phyloP scores from a whole-genome alignment of 129 eudicot species.

The Heracleum sosnowskyi region DNA sequence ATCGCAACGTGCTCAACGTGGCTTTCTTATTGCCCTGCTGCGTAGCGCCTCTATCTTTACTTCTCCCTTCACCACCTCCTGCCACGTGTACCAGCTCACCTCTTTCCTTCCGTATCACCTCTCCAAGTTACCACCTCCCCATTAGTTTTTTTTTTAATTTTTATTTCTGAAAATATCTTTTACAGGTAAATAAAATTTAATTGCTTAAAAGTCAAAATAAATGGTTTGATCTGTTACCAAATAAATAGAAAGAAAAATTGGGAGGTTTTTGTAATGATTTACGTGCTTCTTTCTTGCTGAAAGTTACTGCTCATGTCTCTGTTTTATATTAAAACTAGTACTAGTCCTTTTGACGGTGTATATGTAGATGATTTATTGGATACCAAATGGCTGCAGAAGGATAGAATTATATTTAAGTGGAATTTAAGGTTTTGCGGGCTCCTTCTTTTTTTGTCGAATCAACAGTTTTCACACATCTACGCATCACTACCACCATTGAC shows the following conservation, averaged over 20 bases:
- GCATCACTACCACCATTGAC: background rate
- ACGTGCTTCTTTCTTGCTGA: too few relatives aligned
- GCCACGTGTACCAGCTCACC: background rate
- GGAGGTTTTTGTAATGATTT: too few relatives aligned
- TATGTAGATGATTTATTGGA: background rate
- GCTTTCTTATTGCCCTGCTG: background rate
- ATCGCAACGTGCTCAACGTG: background rate
- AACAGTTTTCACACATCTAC: too few relatives aligned
- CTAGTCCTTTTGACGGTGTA: background rate
- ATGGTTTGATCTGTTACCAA: too few relatives aligned
- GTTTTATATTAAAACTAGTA: too few relatives aligned
- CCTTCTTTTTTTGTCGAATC: background rate
- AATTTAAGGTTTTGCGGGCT: conserved; percentile 1
- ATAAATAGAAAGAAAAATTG: too few relatives aligned
- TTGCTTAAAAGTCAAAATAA: too few relatives aligned
- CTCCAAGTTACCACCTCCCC: background rate
- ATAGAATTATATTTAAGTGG: background rate
- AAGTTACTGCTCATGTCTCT: too few relatives aligned
- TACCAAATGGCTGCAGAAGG: background rate
- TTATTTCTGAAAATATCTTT: too few relatives aligned
- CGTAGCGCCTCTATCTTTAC: background rate
- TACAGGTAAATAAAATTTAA: too few relatives aligned
- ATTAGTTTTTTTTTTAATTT: too few relatives aligned
- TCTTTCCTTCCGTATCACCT: background rate
- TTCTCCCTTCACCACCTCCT: background rate